Conservation (phyloP, 2,329 filamentous ascomycete genomes). For the Hymenoscyphus linearis region DNA sequence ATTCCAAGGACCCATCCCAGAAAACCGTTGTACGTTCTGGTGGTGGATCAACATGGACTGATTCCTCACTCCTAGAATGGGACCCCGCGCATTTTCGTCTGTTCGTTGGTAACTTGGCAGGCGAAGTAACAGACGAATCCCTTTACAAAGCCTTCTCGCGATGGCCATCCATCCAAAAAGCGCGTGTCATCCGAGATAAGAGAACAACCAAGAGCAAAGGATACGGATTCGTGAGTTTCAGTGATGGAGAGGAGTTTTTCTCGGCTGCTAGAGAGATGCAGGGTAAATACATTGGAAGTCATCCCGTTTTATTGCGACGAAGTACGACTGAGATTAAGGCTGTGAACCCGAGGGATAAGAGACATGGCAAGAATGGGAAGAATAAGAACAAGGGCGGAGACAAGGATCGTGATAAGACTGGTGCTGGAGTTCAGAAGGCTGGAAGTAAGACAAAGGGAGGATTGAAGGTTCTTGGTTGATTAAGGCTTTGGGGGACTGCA, state of each 20-base stretch:
- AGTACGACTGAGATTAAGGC: constrained; percentile 89
- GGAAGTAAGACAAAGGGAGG: constrained; percentile 65
- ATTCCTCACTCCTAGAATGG: constrained; percentile 87
- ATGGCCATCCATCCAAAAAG: constrained; percentile 85
- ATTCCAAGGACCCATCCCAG: constrained; percentile 51
- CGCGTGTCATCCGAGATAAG: constrained; percentile 91
- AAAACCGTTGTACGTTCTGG: constrained; percentile 87
- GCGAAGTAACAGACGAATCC: constrained; percentile 95
- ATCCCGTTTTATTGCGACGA: constrained; percentile 82
- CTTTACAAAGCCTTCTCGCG: constrained; percentile 88
- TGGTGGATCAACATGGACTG: constrained; percentile 89
- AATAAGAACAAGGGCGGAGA: constrained; percentile 34
- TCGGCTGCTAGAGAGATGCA: constrained; percentile 96
- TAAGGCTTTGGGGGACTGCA: background rate
- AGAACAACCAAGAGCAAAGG: constrained; percentile 93
- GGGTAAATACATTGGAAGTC: constrained; percentile 97
- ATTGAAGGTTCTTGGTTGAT: constrained; percentile 53
- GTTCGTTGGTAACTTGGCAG: constrained; percentile 94
- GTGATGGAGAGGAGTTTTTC: constrained; percentile 94
- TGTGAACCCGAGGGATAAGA: constrained; percentile 60
- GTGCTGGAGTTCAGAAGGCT: constrained; percentile 53
- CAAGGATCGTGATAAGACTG: constrained; percentile 34
- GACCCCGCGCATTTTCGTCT: constrained; percentile 90
- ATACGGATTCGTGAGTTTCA: constrained; percentile 94
- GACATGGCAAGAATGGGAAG: constrained; percentile 37